phyloP scores from a whole-genome alignment of 2,329 filamentous ascomycete genomes.

The Colletotrichum cereale region DNA sequence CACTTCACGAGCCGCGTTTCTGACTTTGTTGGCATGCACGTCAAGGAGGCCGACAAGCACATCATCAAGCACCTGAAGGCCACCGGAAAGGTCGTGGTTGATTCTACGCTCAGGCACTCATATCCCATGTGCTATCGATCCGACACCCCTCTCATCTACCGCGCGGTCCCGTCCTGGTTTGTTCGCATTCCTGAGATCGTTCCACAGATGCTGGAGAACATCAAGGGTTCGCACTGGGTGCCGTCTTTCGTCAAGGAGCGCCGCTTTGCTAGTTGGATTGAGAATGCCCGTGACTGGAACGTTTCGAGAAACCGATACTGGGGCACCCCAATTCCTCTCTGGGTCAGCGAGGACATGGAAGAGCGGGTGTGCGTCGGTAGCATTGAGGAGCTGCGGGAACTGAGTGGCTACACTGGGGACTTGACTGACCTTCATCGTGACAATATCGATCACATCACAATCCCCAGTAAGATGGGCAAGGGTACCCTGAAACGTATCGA shows the following conservation, averaged over 20 bases:
- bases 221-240: slow-evolving; percentile 92
- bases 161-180: slow-evolving; percentile 94
- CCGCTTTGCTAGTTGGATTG: slow-evolving; percentile 92
- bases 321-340: slow-evolving; percentile 92
- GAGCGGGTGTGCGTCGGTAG: slow-evolving; percentile 91
- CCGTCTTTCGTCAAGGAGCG: slow-evolving; percentile 91
- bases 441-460: slow-evolving; percentile 93
- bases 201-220: slow-evolving; percentile 90
- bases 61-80: slow-evolving; percentile 92
- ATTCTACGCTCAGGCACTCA: slow-evolving; percentile 89
- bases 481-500: slow-evolving; percentile 83
- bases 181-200: slow-evolving; percentile 87
- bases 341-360: slow-evolving; percentile 90
- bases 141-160: slow-evolving; percentile 94
- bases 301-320: slow-evolving; percentile 94
- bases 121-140: slow-evolving; percentile 95
- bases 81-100: slow-evolving; percentile 81
- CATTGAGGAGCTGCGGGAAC: slow-evolving; percentile 82
- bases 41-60: slow-evolving; percentile 91
- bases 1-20: slow-evolving; percentile 81
- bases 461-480: slow-evolving; percentile 89
- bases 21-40: slow-evolving; percentile 88
- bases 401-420: slow-evolving; percentile 88
- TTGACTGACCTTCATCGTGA: slow-evolving; percentile 90
- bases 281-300: slow-evolving; percentile 94